phyloP scores from a whole-genome alignment of 2,329 filamentous ascomycete genomes.

The Hirsutella minnesotensis region DNA sequence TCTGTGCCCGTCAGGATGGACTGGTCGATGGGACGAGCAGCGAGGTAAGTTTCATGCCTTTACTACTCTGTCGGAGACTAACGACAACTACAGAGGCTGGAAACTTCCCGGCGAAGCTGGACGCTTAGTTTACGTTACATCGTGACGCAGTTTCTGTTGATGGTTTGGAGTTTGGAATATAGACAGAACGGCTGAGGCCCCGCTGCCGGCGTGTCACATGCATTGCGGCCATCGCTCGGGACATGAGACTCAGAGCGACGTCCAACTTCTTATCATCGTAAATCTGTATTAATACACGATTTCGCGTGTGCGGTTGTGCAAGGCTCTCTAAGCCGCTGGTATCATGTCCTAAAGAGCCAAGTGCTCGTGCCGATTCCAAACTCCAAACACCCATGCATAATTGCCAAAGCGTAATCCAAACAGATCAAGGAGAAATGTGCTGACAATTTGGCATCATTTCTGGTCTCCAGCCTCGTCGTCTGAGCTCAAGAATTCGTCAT shows the following conservation, averaged over 20 bases:
- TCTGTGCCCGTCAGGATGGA: constrained; percentile 92
- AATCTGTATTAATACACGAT: background rate
- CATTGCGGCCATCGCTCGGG: constrained; percentile 9
- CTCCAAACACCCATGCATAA: background rate
- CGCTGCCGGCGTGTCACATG: constrained; percentile 25
- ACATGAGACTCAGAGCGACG: constrained; percentile 5
- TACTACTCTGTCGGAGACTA: background rate
- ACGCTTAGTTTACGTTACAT: constrained; percentile 15
- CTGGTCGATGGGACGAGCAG: constrained; percentile 92
- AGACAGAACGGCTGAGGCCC: constrained; percentile 18
- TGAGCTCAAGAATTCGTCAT: constrained; percentile 63
- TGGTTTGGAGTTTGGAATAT: constrained; percentile 7
- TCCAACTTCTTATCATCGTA: constrained; percentile 6
- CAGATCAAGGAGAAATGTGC: no score
- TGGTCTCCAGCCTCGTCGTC: constrained; percentile 36
- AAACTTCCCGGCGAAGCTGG: constrained; percentile 56
- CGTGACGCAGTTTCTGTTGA: background rate
- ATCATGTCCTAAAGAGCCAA: background rate
- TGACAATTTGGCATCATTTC: background rate
- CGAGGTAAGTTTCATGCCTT: constrained; percentile 52
- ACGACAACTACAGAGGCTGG: constrained; percentile 41
- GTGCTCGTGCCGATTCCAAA: background rate
- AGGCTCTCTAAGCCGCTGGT: constrained; percentile 1
- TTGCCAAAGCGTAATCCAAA: no score
- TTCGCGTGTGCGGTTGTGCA: background rate